Percentiles rank a stretch among this genome's conserved stretches.
phyloP scores from a whole-genome alignment of 306 rosid species.

The Corylus heterophylla region DNA sequence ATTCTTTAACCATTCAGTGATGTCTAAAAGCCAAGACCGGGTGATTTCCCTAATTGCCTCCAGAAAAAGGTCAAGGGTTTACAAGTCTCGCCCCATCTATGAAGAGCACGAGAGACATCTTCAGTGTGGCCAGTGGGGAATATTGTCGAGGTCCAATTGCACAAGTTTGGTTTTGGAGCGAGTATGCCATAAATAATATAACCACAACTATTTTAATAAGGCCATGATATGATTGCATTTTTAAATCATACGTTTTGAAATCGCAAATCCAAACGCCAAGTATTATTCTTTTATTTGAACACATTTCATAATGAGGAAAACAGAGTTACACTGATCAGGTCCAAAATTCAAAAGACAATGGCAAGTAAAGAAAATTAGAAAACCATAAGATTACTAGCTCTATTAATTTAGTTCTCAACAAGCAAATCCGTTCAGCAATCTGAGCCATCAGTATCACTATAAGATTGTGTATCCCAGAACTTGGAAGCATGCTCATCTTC shows the following conservation, averaged over 20 bases:
- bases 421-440: constrained; percentile 3
- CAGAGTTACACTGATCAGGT: neutral
- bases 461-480: constrained; percentile 56
- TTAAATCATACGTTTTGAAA: too few species aligned
- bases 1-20: neutral
- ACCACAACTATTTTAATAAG: too few species aligned
- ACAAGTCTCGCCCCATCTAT: too few species aligned
- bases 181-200: too few species aligned
- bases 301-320: neutral
- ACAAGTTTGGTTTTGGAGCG: too few species aligned
- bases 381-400: neutral
- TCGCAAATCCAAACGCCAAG: neutral
- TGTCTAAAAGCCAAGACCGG: neutral
- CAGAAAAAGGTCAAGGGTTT: too few species aligned
- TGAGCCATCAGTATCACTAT: constrained; percentile 21
- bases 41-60: neutral
- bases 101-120: too few species aligned
- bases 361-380: neutral
- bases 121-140: too few species aligned
- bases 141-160: too few species aligned
- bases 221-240: neutral
- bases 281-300: neutral
- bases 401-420: neutral
- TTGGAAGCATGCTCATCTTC: constrained; percentile 42
- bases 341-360: too few species aligned